phyloP scores from a whole-genome alignment of 768 basidiomycete species.

The Suillus cothurnatus region DNA sequence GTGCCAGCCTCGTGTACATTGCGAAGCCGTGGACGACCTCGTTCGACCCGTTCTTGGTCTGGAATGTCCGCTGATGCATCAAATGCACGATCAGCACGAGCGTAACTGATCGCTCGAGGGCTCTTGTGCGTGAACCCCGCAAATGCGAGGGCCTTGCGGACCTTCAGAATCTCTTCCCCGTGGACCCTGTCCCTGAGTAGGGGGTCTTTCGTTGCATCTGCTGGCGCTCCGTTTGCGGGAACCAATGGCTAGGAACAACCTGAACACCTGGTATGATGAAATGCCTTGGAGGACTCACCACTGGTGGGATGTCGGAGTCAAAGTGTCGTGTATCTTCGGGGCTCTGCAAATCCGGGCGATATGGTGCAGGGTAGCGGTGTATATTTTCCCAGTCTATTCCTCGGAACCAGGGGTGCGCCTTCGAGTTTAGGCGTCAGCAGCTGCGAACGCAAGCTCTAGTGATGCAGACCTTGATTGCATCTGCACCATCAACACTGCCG shows the following conservation, averaged over 20 bases:
- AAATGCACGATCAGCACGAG: conserved; percentile 74
- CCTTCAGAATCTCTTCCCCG: conserved; percentile 83
- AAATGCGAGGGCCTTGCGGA: conserved; percentile 90
- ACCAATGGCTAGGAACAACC: conserved; percentile 68
- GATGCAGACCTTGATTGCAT: conserved; percentile 76
- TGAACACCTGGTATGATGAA: conserved; percentile 26
- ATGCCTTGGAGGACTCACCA: conserved; percentile 57
- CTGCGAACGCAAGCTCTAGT: conserved; percentile 17
- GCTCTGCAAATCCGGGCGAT: conserved; percentile 78
- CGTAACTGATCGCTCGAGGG: conserved; percentile 76
- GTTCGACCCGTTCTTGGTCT: conserved; percentile 49
- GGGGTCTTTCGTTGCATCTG: conserved; percentile 87
- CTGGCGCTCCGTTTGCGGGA: conserved; percentile 82
- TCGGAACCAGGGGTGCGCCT: conserved; percentile 90
- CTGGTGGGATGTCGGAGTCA: conserved; percentile 89
- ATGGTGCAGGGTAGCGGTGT: conserved; percentile 82
- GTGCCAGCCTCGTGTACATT: conserved; percentile 62
- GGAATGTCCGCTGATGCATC: conserved; percentile 55
- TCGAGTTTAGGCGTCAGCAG: conserved; percentile 22
- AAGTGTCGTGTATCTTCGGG: conserved; percentile 95
- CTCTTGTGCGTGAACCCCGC: conserved; percentile 92
- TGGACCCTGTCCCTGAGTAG: conserved; percentile 83
- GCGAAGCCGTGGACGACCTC: conserved; percentile 69
- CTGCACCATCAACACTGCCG: conserved; percentile 78
- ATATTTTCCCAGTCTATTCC: conserved; percentile 91